Conservation (phyloP, 192 early-diverging fungal genomes). For the Spinellus fusiger region DNA sequence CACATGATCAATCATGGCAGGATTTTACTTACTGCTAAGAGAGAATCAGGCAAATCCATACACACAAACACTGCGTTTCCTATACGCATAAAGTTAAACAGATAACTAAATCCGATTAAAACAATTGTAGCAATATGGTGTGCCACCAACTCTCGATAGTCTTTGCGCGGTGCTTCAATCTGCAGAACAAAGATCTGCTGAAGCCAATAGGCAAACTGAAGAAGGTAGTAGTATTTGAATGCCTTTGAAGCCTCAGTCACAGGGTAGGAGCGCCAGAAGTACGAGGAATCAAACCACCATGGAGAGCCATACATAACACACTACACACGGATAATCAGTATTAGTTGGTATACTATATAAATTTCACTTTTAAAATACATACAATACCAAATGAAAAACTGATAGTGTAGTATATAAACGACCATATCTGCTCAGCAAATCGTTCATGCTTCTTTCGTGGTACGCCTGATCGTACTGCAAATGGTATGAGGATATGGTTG, state of each 20-base stretch:
- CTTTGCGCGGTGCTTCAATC: slow-evolving; percentile 52
- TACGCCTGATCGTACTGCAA: slow-evolving; percentile 24
- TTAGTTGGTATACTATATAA: not conserved
- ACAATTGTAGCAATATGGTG: slow-evolving; percentile 59
- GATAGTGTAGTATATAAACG: slow-evolving; percentile 59
- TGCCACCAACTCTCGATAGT: slow-evolving; percentile 46
- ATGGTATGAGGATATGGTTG: slow-evolving; percentile 40
- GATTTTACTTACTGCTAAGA: slow-evolving; percentile 45
- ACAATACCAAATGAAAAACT: slow-evolving; percentile 54
- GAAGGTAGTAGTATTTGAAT: slow-evolving; percentile 54
- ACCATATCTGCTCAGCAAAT: slow-evolving; percentile 71
- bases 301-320: slow-evolving; percentile 54
- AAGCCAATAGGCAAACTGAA: slow-evolving; percentile 55
- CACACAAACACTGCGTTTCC: slow-evolving; percentile 59
- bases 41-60: slow-evolving; percentile 61
- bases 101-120: slow-evolving; percentile 50
- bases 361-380: slow-evolving; percentile 17
- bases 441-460: slow-evolving; percentile 39
- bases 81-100: slow-evolving; percentile 52
- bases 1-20: not conserved
- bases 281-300: slow-evolving; percentile 56
- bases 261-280: slow-evolving; percentile 51
- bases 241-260: slow-evolving; percentile 35
- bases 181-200: slow-evolving; percentile 56
- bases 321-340: slow-evolving; percentile 15